These are phyloP conservation scores for Hypericum androsaemum DNA, from an alignment of 345 rosid species.

Conservation along the genomic window DNA sequence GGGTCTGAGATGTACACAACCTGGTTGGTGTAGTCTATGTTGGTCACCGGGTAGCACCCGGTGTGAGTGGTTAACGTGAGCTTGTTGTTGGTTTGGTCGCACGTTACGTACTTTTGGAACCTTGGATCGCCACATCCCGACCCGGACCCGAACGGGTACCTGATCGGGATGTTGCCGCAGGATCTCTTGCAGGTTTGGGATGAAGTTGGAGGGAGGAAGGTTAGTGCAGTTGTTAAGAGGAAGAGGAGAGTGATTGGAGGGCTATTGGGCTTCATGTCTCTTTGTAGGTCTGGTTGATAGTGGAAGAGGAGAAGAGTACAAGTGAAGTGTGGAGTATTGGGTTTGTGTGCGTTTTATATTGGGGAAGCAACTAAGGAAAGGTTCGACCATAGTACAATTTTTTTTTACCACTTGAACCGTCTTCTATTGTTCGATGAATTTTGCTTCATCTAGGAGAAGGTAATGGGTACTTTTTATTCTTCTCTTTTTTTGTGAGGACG, in stretches of 20 bases:
- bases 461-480: too few species aligned
- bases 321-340: background rate
- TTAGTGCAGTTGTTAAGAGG: constrained; percentile 11
- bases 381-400: too few species aligned
- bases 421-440: too few species aligned
- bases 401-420: too few species aligned
- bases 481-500: too few species aligned
- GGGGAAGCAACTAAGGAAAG: too few species aligned
- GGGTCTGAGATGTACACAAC: constrained; percentile 54
- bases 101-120: constrained; percentile 52
- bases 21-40: constrained; percentile 58
- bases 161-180: constrained; percentile 52
- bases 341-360: background rate
- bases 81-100: constrained; percentile 30
- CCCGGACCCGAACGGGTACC: constrained; percentile 75
- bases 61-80: constrained; percentile 67
- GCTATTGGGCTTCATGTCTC: constrained; percentile 17
- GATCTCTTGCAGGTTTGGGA: constrained; percentile 56
- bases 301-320: background rate
- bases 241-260: constrained; percentile 4
- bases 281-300: background rate
- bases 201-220: constrained; percentile 27
- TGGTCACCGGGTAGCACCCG: constrained; percentile 59
- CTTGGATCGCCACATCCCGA: constrained; percentile 81
- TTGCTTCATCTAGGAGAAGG: too few species aligned